A percentile compares a stretch with the other conserved stretches of the same genome.
phyloP scores from a whole-genome alignment of 108 stramenopile species.

The Nitzschia sp. region DNA sequence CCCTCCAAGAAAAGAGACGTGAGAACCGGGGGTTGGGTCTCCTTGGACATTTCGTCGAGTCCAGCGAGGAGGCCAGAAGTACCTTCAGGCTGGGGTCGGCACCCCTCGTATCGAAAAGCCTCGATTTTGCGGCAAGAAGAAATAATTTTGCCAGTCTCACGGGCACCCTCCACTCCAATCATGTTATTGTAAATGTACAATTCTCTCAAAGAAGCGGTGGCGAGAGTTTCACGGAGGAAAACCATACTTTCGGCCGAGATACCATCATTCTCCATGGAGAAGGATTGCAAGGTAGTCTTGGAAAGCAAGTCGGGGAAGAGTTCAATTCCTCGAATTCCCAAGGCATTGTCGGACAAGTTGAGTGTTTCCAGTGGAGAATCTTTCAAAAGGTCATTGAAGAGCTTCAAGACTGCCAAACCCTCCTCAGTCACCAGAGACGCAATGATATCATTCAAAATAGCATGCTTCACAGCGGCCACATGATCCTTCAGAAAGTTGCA shows the following conservation, averaged over 20 bases:
- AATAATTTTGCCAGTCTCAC: slow-evolving; percentile 13
- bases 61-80: slow-evolving; percentile 17
- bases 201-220: slow-evolving; percentile 9
- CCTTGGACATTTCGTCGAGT: slow-evolving; percentile 14
- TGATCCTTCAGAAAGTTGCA: not conserved
- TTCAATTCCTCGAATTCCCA: slow-evolving; percentile 27
- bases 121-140: slow-evolving; percentile 6
- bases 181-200: slow-evolving; percentile 31
- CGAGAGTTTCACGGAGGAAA: not conserved
- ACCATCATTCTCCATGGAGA: slow-evolving; percentile 31
- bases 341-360: slow-evolving; percentile 40
- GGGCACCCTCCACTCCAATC: slow-evolving; percentile 30
- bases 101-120: slow-evolving; percentile 23
- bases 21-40: not conserved
- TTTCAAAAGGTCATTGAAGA: slow-evolving; percentile 19
- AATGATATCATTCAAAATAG: slow-evolving; percentile 34
- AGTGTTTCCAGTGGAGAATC: slow-evolving; percentile 18
- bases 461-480: not conserved
- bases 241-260: slow-evolving; percentile 27
- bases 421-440: slow-evolving; percentile 25
- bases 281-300: slow-evolving; percentile 11
- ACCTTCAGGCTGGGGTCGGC: slow-evolving; percentile 21
- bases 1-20: not conserved
- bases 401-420: slow-evolving; percentile 25
- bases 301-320: slow-evolving; percentile 17